Evolutionary conservation across 2,329 filamentous ascomycete genomes (phyloP), one percentile per base, ranked within the genome.

Genomic region (Cladosporium cucumerinum): DNA sequence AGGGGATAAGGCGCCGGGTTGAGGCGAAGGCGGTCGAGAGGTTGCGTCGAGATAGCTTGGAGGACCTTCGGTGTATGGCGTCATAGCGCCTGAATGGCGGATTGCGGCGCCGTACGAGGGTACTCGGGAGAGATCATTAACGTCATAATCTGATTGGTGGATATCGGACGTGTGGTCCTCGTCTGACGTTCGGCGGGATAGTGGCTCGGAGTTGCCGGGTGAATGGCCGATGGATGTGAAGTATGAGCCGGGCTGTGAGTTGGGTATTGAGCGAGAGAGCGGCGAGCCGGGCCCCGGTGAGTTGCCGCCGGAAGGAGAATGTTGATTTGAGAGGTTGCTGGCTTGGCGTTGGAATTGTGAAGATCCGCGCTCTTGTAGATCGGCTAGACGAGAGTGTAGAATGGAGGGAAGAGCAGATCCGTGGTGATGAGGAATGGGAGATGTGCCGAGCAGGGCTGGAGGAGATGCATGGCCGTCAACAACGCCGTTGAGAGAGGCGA

Each of bases 371-470:
- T 80, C 73, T 72, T 82, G 79, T 23, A 89, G 81, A 66, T 83
- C 81, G 26, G 80, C 79, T 39, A 89, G 80, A 65, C 94, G 87
- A 72, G 87, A 88, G 67, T 94, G 91, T 66, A 97, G 82, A 62
- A 82, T 82, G n/a, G 78, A 79, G 77, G 88, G 78, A 77, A 89
- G 78, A 77, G 78, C 78, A 51, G 80, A 80, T 34, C 76, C 77
- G 74, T 78, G 66, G 71, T 75, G 49, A 70, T 66, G 54, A 26
- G 55, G 71, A 64, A 77, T 71, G n/a, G 91, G 69, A 86, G 84
- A 65, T 78, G 83, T 34, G 82, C 84, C n/a, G 84, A 85, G 16
- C 78, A 25, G 76, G 84, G 85, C 18, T 78, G 34, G 76, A 76
- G 49, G 80, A 71, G 18, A 23, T 82, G 76, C 75, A 48, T 80